A percentile compares a stretch with the other conserved stretches of the same genome.
Conservation (phyloP, 176 grass and related monocot genomes). For the Bolboschoenus planiculmis region DNA sequence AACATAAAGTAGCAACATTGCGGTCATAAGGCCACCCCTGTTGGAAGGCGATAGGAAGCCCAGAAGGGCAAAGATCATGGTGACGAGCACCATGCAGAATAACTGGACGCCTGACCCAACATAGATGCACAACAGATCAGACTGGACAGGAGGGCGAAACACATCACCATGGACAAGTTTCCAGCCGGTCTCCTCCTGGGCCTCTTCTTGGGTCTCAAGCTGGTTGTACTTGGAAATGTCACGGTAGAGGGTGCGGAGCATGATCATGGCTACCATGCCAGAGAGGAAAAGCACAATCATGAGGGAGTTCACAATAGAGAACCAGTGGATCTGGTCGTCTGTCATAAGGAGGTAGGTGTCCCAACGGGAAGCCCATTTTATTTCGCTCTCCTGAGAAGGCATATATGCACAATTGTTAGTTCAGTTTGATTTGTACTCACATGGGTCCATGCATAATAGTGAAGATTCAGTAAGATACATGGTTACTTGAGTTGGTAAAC, state of each 20-base stretch:
- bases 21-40: constrained; percentile 71
- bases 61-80: constrained; percentile 76
- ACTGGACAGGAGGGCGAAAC: constrained; percentile 51
- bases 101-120: constrained; percentile 80
- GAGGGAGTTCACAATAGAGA: constrained; percentile 79
- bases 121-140: constrained; percentile 65
- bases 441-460: not conserved
- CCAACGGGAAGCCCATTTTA: constrained; percentile 94
- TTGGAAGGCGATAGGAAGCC: constrained; percentile 77
- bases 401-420: not conserved
- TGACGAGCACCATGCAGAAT: constrained; percentile 79
- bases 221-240: constrained; percentile 89
- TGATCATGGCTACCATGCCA: constrained; percentile 96
- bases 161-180: constrained; percentile 94
- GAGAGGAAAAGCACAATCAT: constrained; percentile 92
- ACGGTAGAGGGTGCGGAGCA: constrained; percentile 73
- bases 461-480: not conserved
- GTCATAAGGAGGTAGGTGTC: constrained; percentile 93
- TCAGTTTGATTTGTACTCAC: not conserved
- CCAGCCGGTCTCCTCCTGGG: constrained; percentile 93
- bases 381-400: constrained; percentile 55
- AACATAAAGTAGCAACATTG: constrained; percentile 75
- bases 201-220: constrained; percentile 82
- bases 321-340: constrained; percentile 93
- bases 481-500: not conserved